Conservation (phyloP, 2,329 filamentous ascomycete species). For the Acrocalymma vagum region DNA sequence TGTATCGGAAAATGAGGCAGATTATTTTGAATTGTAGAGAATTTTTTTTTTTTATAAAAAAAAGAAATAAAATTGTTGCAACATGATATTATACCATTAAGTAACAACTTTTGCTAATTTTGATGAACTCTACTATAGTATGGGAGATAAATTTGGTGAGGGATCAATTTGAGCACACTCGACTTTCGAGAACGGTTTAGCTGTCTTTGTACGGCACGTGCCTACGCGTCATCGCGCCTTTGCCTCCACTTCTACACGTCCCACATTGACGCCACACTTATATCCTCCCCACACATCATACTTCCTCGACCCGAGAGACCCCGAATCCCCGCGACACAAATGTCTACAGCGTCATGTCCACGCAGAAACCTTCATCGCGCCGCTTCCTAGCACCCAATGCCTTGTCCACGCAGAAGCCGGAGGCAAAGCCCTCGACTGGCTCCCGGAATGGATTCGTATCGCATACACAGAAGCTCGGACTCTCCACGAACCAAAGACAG, state of each 20-base stretch:
- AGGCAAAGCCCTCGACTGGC: conserved; percentile 29
- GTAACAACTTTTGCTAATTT: too few species aligned
- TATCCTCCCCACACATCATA: not conserved
- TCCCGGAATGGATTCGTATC: conserved; percentile 29
- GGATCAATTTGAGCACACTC: too few species aligned
- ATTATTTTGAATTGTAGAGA: too few species aligned
- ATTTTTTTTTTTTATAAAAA: too few species aligned
- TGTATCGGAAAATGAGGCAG: too few species aligned
- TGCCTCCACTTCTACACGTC: conserved; percentile 1
- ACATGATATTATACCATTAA: too few species aligned
- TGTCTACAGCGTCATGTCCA: conserved; percentile 28
- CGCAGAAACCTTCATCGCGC: conserved; percentile 41
- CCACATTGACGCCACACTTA: conserved; percentile 6
- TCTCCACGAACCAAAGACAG: not conserved
- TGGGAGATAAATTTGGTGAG: too few species aligned
- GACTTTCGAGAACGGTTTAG: too few species aligned
- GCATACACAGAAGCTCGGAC: conserved; percentile 14
- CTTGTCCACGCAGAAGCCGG: conserved; percentile 23
- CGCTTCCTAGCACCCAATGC: conserved; percentile 39
- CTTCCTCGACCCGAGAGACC: not conserved
- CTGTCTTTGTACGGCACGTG: conserved; percentile 22
- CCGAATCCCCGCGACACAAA: too few species aligned
- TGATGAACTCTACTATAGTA: too few species aligned
- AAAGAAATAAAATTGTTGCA: too few species aligned
- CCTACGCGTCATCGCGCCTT: conserved; percentile 16